Evolutionary conservation across 805 yeast genomes (phyloP).

Genomic region (Pichia phayaonensis): DNA sequence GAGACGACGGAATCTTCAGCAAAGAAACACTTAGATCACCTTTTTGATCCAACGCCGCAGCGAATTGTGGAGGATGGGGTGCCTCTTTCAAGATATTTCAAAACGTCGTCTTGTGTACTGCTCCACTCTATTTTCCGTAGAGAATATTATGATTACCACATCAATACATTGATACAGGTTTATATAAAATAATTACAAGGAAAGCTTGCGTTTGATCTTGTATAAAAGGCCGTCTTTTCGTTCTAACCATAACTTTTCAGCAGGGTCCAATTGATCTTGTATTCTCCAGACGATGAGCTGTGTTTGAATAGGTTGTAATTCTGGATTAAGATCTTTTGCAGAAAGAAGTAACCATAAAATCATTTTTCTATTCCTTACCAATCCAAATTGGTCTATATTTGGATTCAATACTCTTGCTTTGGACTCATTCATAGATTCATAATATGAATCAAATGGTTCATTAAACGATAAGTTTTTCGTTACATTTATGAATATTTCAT

Average conservation of each 20-base stretch:
- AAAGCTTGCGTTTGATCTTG: slow-evolving; percentile 15
- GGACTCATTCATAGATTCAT: slow-evolving; percentile 30
- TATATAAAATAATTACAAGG: neutral
- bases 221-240: slow-evolving; percentile 20
- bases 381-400: slow-evolving; percentile 38
- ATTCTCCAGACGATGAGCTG: slow-evolving; percentile 19
- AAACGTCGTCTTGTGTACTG: too few relatives aligned
- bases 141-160: neutral
- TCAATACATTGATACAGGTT: neutral
- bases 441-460: slow-evolving; percentile 13
- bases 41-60: neutral
- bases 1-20: neutral
- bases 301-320: slow-evolving; percentile 21
- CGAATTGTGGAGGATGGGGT: neutral
- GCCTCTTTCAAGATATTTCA: neutral
- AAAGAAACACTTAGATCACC: neutral
- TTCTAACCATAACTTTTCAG: slow-evolving; percentile 19
- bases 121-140: neutral
- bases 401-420: slow-evolving; percentile 30
- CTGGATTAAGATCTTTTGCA: slow-evolving; percentile 57
- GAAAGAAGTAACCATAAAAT: slow-evolving; percentile 72
- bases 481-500: slow-evolving; percentile 3
- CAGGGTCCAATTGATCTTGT: slow-evolving; percentile 12
- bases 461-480: neutral
- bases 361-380: slow-evolving; percentile 62